phyloP scores from a whole-genome alignment of 78 protist genomes.

The Anaeramoeba ignava region DNA sequence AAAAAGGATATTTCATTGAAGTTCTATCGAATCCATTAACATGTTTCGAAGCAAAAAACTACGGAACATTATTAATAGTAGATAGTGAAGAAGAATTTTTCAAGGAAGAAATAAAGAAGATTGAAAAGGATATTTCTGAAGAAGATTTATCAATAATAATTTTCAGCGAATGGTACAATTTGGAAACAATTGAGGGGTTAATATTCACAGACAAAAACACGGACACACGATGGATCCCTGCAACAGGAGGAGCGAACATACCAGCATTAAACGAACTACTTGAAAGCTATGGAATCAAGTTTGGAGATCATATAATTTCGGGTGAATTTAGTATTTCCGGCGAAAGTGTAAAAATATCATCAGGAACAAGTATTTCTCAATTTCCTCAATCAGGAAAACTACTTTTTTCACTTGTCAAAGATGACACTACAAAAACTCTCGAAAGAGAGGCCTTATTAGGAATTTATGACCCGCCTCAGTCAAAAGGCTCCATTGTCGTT shows the following conservation, averaged over 20 bases:
- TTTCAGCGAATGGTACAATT: conserved; percentile 47
- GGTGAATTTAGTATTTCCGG: conserved; percentile 1
- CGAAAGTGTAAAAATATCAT: too few species aligned
- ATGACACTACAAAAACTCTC: too few species aligned
- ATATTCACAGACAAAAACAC: conserved; percentile 74
- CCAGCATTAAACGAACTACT: conserved; percentile 80
- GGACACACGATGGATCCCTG: conserved; percentile 53
- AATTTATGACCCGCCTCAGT: too few species aligned
- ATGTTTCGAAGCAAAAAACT: conserved; percentile 63
- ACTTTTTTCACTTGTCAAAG: too few species aligned
- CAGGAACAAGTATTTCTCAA: too few species aligned
- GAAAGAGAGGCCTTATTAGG: too few species aligned
- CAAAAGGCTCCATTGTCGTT: too few species aligned
- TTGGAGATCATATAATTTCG: conserved; percentile 31
- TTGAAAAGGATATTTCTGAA: conserved; percentile 42
- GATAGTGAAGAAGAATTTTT: conserved; percentile 80
- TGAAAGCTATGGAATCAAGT: conserved; percentile 39
- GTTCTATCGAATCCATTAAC: conserved; percentile 40
- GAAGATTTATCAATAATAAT: conserved; percentile 61
- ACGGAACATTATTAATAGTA: conserved; percentile 74
- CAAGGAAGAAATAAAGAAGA: conserved; percentile 45
- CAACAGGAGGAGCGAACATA: conserved; percentile 64
- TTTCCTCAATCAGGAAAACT: too few species aligned
- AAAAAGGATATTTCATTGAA: conserved; percentile 50
- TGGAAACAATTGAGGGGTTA: conserved; percentile 39